Percentiles rank a stretch among this genome's conserved stretches.
phyloP scores from a whole-genome alignment of 73 alveolate species.

The Paramecium primaurelia region DNA sequence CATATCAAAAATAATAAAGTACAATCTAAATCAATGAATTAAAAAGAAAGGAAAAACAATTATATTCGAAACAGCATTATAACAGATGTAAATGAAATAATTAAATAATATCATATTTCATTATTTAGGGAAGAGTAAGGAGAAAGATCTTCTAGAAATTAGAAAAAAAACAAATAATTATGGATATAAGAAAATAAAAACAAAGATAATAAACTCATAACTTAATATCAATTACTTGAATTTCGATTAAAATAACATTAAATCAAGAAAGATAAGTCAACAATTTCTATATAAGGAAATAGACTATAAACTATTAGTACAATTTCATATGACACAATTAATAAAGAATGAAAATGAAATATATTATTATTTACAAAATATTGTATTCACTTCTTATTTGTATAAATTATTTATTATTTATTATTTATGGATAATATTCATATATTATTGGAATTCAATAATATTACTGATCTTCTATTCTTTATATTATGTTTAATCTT shows the following conservation, averaged over 20 bases:
- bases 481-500: neutral
- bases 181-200: neutral
- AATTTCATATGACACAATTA: neutral
- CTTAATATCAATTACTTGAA: neutral
- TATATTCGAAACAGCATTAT: neutral
- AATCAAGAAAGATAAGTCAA: neutral
- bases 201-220: neutral
- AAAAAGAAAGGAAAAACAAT: neutral
- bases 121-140: neutral
- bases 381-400: neutral
- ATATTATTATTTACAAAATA: neutral
- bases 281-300: neutral
- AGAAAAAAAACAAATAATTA: neutral
- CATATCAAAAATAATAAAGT: neutral
- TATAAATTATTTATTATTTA: neutral
- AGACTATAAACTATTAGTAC: neutral
- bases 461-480: neutral
- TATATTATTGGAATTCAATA: neutral
- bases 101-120: neutral
- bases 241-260: neutral
- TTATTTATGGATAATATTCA: neutral
- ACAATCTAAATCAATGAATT: neutral
- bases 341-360: neutral
- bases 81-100: neutral
- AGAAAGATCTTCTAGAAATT: neutral